A percentile compares a stretch with the other conserved stretches of the same genome.
Conservation (phyloP, 2,329 filamentous ascomycete species). For the Neofusicoccum kwambonambiense region DNA sequence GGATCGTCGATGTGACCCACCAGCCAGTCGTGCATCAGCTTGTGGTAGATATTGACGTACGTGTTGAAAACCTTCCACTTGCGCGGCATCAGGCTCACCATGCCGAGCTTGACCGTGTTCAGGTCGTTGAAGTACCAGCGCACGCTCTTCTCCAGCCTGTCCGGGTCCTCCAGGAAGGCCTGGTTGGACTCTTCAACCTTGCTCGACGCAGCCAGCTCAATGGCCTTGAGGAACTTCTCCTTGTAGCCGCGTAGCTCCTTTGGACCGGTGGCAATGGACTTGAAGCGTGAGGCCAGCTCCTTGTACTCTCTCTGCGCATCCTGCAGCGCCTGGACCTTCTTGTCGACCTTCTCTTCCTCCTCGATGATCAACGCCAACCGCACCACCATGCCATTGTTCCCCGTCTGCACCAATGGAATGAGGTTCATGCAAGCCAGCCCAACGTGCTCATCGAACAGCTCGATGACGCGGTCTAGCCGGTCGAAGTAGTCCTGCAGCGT, state of each 20-base stretch:
- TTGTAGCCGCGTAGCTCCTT: constrained; percentile 95
- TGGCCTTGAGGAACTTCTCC: constrained; percentile 84
- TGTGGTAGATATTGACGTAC: constrained; percentile 88
- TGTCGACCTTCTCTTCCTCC: constrained; percentile 94
- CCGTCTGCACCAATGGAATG: constrained; percentile 79
- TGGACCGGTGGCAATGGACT: constrained; percentile 90
- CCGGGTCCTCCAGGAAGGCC: constrained; percentile 79
- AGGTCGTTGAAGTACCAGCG: constrained; percentile 99
- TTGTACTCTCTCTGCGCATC: constrained; percentile 95
- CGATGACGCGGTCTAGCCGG: constrained; percentile 79
- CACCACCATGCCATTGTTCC: constrained; percentile 87
- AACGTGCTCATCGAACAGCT: constrained; percentile 95
- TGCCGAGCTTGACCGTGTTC: constrained; percentile 89
- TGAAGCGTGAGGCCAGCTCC: constrained; percentile 88
- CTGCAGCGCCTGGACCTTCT: constrained; percentile 84
- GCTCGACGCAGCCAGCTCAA: constrained; percentile 68
- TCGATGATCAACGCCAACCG: constrained; percentile 89
- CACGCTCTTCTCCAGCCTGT: constrained; percentile 79
- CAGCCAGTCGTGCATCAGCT: constrained; percentile 92
- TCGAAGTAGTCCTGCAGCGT: constrained; percentile 90
- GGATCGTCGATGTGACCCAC: constrained; percentile 79
- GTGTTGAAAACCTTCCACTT: constrained; percentile 95
- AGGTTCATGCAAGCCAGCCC: constrained; percentile 85
- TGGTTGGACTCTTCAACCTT: constrained; percentile 72
- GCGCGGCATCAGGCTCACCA: constrained; percentile 87